Conservation (phyloP, 371 early-diverging fungal genomes). For the Chytridiales sp. region DNA sequence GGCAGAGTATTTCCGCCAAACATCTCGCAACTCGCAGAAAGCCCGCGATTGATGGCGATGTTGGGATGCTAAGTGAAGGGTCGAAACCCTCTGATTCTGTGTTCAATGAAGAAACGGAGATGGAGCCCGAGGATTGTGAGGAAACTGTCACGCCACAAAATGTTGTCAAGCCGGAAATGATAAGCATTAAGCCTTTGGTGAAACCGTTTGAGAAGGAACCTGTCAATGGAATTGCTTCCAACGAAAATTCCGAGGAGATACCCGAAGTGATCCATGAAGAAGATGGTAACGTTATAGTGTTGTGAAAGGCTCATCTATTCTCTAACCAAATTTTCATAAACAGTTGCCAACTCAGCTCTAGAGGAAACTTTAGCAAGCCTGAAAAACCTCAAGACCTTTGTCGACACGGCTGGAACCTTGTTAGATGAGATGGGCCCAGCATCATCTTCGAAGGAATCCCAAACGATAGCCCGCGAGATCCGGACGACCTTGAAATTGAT, state of each 20-base stretch:
- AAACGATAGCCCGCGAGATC: background rate
- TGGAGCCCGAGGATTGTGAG: background rate
- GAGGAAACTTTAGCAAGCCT: too few species aligned
- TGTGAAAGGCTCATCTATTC: too few species aligned
- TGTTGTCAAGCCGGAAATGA: conserved; percentile 9
- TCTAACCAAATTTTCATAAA: too few species aligned
- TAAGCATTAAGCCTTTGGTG: background rate
- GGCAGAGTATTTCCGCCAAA: conserved; percentile 33
- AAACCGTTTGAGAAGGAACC: background rate
- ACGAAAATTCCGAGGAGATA: too few species aligned
- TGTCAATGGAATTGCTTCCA: too few species aligned
- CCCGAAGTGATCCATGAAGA: too few species aligned
- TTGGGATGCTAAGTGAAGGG: background rate
- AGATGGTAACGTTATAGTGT: too few species aligned
- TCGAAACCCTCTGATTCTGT: background rate
- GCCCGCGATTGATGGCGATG: conserved; percentile 5
- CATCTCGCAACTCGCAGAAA: conserved; percentile 12
- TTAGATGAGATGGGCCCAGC: conserved; percentile 2
- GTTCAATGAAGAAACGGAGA: background rate
- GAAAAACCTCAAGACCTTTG: background rate
- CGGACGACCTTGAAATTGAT: background rate
- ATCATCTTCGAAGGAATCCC: conserved; percentile 7
- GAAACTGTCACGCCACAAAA: background rate
- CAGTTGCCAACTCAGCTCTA: too few species aligned
- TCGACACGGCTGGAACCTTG: conserved; percentile 3